A percentile compares a stretch with the other conserved stretches of the same genome.
Evolutionary conservation across 2,329 filamentous ascomycete genomes (phyloP).

Genomic region (Cordyceps tenuipes): DNA sequence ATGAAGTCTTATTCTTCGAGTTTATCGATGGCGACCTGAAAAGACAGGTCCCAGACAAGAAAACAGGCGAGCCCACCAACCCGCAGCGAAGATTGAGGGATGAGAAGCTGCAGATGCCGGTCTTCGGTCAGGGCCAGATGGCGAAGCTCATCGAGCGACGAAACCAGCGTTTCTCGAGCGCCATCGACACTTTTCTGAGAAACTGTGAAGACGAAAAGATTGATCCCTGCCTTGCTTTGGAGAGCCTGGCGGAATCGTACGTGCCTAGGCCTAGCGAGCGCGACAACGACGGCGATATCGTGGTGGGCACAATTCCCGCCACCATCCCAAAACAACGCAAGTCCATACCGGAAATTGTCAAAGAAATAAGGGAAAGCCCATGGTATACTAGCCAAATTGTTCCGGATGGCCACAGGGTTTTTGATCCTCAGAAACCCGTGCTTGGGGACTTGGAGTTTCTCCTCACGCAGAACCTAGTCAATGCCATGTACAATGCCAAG

Average conservation of each 20-base stretch:
- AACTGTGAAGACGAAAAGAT: constrained; percentile 54
- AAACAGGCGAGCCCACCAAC: constrained; percentile 64
- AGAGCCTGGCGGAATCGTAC: constrained; percentile 46
- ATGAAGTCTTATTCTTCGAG: constrained; percentile 80
- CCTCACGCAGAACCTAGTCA: constrained; percentile 86
- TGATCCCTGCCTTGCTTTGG: constrained; percentile 61
- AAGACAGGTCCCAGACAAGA: constrained; percentile 62
- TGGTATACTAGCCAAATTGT: constrained; percentile 95
- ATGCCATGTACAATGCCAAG: constrained; percentile 87
- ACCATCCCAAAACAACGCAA: constrained; percentile 74
- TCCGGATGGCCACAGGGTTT: constrained; percentile 83
- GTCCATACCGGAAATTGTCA: constrained; percentile 73
- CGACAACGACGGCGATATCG: constrained; percentile 23
- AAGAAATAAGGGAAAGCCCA: constrained; percentile 69
- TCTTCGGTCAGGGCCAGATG: constrained; percentile 91
- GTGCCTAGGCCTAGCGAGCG: constrained; percentile 52
- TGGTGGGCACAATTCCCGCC: constrained; percentile 47
- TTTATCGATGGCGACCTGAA: constrained; percentile 89
- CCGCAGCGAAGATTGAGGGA: constrained; percentile 60
- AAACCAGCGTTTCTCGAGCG: constrained; percentile 72
- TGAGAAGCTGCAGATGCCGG: constrained; percentile 82
- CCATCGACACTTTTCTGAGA: constrained; percentile 70
- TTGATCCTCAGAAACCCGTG: constrained; percentile 73
- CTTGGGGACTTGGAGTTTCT: constrained; percentile 79
- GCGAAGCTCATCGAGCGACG: constrained; percentile 79